phyloP scores from a whole-genome alignment of 108 stramenopile species.

The Fragilaria crotonensis region DNA sequence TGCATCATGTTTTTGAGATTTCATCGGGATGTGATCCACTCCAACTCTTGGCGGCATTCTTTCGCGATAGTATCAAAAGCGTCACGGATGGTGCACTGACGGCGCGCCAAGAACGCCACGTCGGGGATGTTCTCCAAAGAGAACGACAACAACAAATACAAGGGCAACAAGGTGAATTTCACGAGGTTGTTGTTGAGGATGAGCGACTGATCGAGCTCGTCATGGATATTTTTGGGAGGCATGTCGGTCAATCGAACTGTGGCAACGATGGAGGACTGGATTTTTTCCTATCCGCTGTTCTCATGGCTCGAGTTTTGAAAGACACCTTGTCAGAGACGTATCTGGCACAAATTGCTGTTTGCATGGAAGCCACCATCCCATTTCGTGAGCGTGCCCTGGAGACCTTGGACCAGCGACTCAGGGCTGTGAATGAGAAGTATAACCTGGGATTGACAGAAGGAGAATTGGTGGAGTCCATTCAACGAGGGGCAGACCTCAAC shows the following conservation, averaged over 20 bases:
- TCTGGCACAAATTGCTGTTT: conserved; percentile 7
- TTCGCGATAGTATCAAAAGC: conserved; percentile 8
- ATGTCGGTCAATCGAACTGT: conserved; percentile 3
- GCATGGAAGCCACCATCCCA: conserved; percentile 10
- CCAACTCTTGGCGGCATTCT: conserved; percentile 6
- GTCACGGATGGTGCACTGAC: conserved; percentile 3
- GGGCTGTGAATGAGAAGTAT: not conserved
- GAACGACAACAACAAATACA: not conserved
- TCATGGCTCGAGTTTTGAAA: conserved; percentile 1
- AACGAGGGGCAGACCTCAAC: conserved; percentile 27
- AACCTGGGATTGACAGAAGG: conserved; percentile 12
- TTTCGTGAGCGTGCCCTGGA: not conserved
- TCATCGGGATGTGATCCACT: conserved; percentile 1
- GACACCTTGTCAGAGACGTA: not conserved
- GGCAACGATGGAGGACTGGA: not conserved
- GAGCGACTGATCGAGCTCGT: not conserved
- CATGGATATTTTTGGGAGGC: conserved; percentile 3
- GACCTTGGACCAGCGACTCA: not conserved
- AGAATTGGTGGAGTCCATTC: conserved; percentile 24
- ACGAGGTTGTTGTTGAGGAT: not conserved
- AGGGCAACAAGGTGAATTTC: not conserved
- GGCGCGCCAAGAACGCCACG: not conserved
- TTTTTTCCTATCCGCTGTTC: conserved; percentile 10
- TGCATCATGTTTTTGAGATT: conserved; percentile 7
- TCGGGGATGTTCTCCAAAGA: not conserved